Percentiles rank a stretch among this genome's conserved stretches.
Conservation (phyloP, 176 grass and related monocot species). For the Ensete glaucum region DNA sequence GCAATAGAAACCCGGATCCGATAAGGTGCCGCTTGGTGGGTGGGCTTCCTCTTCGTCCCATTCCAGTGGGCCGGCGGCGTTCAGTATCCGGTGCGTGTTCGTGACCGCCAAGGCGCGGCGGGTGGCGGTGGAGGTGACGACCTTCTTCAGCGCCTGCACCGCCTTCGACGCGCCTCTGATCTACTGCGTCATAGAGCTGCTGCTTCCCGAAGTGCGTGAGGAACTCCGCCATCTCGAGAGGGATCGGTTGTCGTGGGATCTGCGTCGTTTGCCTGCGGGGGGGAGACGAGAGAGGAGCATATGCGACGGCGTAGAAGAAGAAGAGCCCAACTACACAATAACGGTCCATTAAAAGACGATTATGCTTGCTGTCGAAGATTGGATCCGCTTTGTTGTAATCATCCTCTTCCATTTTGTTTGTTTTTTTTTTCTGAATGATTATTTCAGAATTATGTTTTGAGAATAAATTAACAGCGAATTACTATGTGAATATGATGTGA, state of each 20-base stretch:
- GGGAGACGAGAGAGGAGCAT: conserved; percentile 59
- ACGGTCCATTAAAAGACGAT: too few species aligned
- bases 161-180: conserved; percentile 56
- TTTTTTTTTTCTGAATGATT: too few species aligned
- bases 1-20: too few species aligned
- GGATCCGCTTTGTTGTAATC: too few species aligned
- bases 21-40: too few species aligned
- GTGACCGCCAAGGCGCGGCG: conserved; percentile 15
- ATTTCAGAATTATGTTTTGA: too few species aligned
- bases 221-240: conserved; percentile 61
- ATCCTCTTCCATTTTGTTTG: too few species aligned
- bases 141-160: conserved; percentile 66
- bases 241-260: conserved; percentile 42
- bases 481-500: too few species aligned
- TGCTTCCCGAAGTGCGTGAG: conserved; percentile 87
- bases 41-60: too few species aligned
- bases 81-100: conserved; percentile 51
- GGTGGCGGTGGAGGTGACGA: conserved; percentile 50
- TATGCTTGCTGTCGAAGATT: too few species aligned
- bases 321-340: background rate
- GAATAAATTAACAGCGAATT: too few species aligned
- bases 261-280: conserved; percentile 43
- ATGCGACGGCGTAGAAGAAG: conserved; percentile 91
- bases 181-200: conserved; percentile 60
- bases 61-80: conserved; percentile 16